These are phyloP conservation scores for Cyclocybe cylindracea DNA, from an alignment of 768 basidiomycete genomes.

Conservation along the genomic window DNA sequence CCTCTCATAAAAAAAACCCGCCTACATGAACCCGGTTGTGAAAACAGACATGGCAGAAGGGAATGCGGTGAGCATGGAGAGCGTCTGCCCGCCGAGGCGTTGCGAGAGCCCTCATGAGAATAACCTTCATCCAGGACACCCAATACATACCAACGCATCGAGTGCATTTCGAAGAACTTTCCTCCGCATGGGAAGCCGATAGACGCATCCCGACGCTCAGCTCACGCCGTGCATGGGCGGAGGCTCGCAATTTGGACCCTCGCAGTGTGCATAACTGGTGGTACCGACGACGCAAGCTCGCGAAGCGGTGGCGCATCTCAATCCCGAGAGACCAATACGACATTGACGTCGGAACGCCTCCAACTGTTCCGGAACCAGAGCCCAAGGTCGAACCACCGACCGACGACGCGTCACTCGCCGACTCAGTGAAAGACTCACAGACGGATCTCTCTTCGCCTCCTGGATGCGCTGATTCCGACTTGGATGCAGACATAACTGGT, in stretches of 20 bases:
- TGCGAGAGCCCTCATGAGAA: too few relatives aligned
- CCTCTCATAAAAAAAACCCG: too few relatives aligned
- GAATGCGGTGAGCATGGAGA: too few relatives aligned
- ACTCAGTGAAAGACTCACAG: not conserved
- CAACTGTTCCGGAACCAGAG: conserved; percentile 14
- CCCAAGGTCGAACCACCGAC: conserved; percentile 2
- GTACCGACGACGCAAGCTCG: conserved; percentile 31
- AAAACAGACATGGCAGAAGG: too few relatives aligned
- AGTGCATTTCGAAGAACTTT: conserved; percentile 35
- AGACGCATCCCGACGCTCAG: conserved; percentile 34
- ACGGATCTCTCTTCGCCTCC: not conserved
- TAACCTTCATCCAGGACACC: not conserved
- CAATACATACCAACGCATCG: conserved; percentile 11
- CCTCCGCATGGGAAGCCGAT: conserved; percentile 35
- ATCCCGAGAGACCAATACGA: conserved; percentile 37
- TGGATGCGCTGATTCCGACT: not conserved
- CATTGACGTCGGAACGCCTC: conserved; percentile 35
- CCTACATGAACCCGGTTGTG: too few relatives aligned
- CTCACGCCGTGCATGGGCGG: conserved; percentile 40
- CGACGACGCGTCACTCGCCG: not conserved
- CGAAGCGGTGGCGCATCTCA: conserved; percentile 24
- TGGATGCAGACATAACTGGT: not conserved
- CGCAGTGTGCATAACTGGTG: conserved; percentile 38
- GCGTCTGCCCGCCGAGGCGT: too few relatives aligned
- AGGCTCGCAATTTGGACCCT: conserved; percentile 36